Percentiles rank a stretch among this genome's conserved stretches.
phyloP scores from a whole-genome alignment of 441 rosid species.

The Gossypium davidsonii region DNA sequence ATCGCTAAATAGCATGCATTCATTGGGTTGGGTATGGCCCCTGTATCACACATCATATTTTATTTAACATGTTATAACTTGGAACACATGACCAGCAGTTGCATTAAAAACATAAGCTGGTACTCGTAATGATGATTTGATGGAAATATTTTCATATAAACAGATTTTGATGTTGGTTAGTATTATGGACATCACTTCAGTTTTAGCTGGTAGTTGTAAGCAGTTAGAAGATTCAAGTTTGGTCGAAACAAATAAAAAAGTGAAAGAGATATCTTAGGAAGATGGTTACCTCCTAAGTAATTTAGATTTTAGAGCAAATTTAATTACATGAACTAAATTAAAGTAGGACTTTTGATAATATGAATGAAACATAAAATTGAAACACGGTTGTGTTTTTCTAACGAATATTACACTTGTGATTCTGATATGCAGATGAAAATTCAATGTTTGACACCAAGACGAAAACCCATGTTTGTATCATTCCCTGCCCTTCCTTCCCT shows the following conservation, averaged over 20 bases:
- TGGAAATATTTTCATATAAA: neutral
- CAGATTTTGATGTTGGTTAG: neutral
- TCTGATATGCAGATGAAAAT: constrained; percentile 34
- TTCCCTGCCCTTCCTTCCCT: neutral
- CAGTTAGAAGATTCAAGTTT: neutral
- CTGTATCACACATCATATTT: neutral
- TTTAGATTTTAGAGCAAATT: neutral
- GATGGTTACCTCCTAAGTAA: neutral
- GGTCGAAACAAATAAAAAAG: neutral
- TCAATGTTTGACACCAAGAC: constrained; percentile 49
- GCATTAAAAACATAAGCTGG: neutral
- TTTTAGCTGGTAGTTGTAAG: neutral
- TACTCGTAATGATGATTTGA: neutral
- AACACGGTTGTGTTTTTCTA: neutral
- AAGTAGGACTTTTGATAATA: neutral
- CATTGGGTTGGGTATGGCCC: neutral
- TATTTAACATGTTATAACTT: neutral
- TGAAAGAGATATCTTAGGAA: neutral
- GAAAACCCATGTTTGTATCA: constrained; percentile 35
- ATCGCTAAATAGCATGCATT: neutral
- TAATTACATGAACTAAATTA: neutral
- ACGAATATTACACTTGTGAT: neutral
- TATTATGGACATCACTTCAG: neutral
- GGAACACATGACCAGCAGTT: neutral
- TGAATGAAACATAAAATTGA: neutral